A percentile compares a stretch with the other conserved stretches of the same genome.
phyloP scores from a whole-genome alignment of 2,329 filamentous ascomycete species.

The Phaeomoniella chlamydospora region DNA sequence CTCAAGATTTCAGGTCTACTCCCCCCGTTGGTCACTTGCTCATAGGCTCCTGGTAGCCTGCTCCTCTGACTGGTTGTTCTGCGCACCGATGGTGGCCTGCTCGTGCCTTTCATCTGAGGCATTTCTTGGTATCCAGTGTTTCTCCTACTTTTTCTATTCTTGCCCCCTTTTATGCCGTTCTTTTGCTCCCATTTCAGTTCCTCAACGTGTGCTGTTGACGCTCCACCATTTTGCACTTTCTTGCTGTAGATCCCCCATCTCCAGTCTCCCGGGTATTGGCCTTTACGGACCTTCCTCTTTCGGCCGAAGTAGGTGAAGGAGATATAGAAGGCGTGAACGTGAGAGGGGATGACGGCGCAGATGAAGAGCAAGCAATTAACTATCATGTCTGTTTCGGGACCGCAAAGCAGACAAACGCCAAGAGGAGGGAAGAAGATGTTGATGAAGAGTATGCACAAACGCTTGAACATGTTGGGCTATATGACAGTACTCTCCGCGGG shows the following conservation, averaged over 20 bases:
- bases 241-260: slow-evolving; percentile 19
- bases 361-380: slow-evolving; percentile 24
- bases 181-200: slow-evolving; percentile 13
- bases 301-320: slow-evolving; percentile 23
- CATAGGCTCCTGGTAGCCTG: not conserved
- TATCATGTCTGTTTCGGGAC: slow-evolving; percentile 18
- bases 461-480: slow-evolving; percentile 14
- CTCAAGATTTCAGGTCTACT: not conserved
- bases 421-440: slow-evolving; percentile 26
- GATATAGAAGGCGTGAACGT: slow-evolving; percentile 27
- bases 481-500: too few species aligned
- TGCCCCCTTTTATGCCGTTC: not conserved
- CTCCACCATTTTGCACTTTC: slow-evolving; percentile 22
- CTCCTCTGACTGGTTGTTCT: not conserved
- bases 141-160: slow-evolving; percentile 4
- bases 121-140: slow-evolving; percentile 1
- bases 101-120: not conserved
- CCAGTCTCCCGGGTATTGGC: slow-evolving; percentile 19
- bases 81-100: not conserved
- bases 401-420: slow-evolving; percentile 20
- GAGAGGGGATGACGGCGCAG: slow-evolving; percentile 23
- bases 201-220: slow-evolving; percentile 15
- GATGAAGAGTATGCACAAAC: slow-evolving; percentile 18
- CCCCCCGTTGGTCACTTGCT: not conserved
- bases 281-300: slow-evolving; percentile 20